Evolutionary conservation across 805 yeast genomes (phyloP), one percentile per base, ranked within the genome.

Genomic region (Hanseniaspora vineae): DNA sequence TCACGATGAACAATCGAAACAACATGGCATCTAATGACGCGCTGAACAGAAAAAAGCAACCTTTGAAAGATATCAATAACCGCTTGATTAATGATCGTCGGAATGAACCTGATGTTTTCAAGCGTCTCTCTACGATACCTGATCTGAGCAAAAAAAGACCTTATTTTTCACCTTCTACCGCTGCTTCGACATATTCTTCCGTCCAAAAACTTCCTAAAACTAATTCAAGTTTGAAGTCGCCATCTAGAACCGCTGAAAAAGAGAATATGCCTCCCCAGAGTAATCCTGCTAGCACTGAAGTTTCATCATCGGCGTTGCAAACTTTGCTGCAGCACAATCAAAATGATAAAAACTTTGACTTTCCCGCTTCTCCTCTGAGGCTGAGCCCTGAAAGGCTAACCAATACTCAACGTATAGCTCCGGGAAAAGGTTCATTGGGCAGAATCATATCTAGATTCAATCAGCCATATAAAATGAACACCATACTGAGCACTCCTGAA

Each of bases 351-450:
- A n/a, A n/a, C n/a, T 23, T 8, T 37, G 54, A 53, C 0, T 57
- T 53, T 33, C 59, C 66, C 35, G 61, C 59, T 17, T 57, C 60
- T 6, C 65, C 67, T 10, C 55, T 62, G 13, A 55, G 51, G 35
- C 44, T 55, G 20, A 55, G 52, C 42, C 50, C 54, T 13, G 10
- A 46, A 9, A n/a, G 23, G 14, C 51, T 47, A 12, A 55, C 64
- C 0, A 63, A 65, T 17, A 61, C 65, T n/a, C 53, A 61, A 35
- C 56, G 57, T 49, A 51, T 56, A 4, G 40, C 53, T 19, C 64
- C 66, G 4, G 62, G 58, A 23, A 61, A 59, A 46, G 63, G 63
- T 6, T 56, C 62, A 1, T 42, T 57, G 35, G 54, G 55, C 32
- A 62, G 59, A 48, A 55, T 54, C 17, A 49, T 61, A 44, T 55